A percentile compares a stretch with the other conserved stretches of the same genome.
phyloP scores from a whole-genome alignment of 495 filamentous ascomycete species.

The Aspergillus cavernicola region DNA sequence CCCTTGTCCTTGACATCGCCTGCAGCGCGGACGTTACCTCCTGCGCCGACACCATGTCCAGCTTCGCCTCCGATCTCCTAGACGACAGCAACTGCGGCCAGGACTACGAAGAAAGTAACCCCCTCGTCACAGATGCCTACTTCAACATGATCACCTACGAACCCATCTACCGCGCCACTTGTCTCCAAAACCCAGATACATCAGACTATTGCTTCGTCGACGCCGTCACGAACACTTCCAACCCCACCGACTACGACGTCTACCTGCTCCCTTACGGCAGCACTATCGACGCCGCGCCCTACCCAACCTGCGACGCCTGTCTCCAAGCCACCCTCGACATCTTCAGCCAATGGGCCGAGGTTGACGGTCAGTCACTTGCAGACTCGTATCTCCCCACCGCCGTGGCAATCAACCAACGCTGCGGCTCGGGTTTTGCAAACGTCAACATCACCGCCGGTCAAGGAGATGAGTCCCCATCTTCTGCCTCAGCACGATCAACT shows the following conservation, averaged over 20 bases:
- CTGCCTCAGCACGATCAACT: not conserved
- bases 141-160: constrained; percentile 67
- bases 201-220: constrained; percentile 67
- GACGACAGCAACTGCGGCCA: constrained; percentile 58
- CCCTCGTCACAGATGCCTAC: constrained; percentile 70
- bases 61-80: constrained; percentile 57
- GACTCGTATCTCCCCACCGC: constrained; percentile 61
- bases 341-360: constrained; percentile 58
- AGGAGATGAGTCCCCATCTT: constrained; percentile 12
- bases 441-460: constrained; percentile 48
- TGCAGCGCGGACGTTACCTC: constrained; percentile 58
- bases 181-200: constrained; percentile 53
- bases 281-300: constrained; percentile 55
- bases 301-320: constrained; percentile 68
- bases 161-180: constrained; percentile 73
- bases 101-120: constrained; percentile 64
- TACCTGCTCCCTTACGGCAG: constrained; percentile 83
- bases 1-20: constrained; percentile 64
- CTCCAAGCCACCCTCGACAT: constrained; percentile 66
- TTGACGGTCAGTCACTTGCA: constrained; percentile 54
- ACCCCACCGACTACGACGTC: constrained; percentile 64
- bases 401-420: constrained; percentile 58
- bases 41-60: constrained; percentile 58
- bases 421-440: constrained; percentile 61
- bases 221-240: constrained; percentile 70